Percentiles rank a stretch among this genome's conserved stretches.
Evolutionary conservation across 2,329 filamentous ascomycete genomes (phyloP).

Genomic region (Gremmenia infestans): DNA sequence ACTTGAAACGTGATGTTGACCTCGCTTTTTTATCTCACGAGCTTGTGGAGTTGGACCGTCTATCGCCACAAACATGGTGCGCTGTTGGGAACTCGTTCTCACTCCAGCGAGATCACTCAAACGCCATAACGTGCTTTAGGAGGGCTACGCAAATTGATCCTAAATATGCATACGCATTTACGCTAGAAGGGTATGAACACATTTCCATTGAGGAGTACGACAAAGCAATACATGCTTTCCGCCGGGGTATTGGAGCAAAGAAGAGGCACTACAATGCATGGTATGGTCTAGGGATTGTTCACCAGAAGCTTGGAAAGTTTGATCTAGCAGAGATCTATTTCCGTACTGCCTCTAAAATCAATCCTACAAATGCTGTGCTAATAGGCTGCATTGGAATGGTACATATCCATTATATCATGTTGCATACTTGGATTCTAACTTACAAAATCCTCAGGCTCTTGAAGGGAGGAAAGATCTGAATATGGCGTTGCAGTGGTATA

Average conservation of each 20-base stretch:
- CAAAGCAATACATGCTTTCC: neutral
- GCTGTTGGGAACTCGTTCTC: neutral
- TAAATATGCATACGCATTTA: neutral
- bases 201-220: neutral
- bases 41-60: neutral
- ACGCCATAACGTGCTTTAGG: neutral
- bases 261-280: constrained; percentile 1
- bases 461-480: neutral
- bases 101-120: neutral
- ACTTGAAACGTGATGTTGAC: neutral
- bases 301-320: neutral
- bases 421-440: neutral
- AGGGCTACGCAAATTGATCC: neutral
- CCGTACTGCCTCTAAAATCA: neutral
- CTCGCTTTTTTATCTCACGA: neutral
- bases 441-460: neutral
- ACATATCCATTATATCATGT: neutral
- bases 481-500: neutral
- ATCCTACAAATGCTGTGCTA: neutral
- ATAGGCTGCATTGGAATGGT: constrained; percentile 2
- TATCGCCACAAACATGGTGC: neutral
- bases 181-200: neutral
- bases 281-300: constrained; percentile 1
- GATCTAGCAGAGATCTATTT: neutral
- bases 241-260: neutral